Base-by-base conservation (phyloP, 2,329 filamentous ascomycete genomes). In the Cercospora sojina region DNA sequence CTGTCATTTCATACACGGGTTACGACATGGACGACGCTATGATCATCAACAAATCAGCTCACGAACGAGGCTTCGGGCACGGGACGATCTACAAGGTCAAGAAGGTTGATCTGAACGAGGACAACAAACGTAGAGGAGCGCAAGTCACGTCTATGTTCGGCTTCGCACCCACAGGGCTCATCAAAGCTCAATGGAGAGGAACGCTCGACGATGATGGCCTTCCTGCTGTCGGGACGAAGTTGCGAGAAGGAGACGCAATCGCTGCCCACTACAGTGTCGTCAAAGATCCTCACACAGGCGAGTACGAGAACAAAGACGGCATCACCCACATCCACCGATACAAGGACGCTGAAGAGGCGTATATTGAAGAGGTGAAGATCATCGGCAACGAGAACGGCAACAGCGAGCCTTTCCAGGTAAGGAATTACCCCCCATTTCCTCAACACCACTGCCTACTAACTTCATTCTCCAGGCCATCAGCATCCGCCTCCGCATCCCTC, bases 21-120 rank as follows among this genome's bases (percentile, higher is more conserved):
- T 99, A 98, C 81, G 95, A 99, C 85, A 99, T 99, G 95, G 95
- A 99, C 84, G 95, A 99, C 81, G 95, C 95, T 77, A 98, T 98
- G 94, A 98, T 99, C 77, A 85, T 99, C 77, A 98, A 98, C 84
- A 98, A 98, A 79, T 97, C 93, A 20, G 89, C 94, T 2, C 92
- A 97, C 79, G 95, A 99, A 80, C 89, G 95, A 72, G 95, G 95
- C 13, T 98, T 99, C 75, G 94, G 93, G 41, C 89, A 98, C 75
- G 95, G 95, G 64, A 96, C 93, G 5, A 93, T 99, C 74, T 99
- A 97, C 85, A 99, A 99, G 83, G 96, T 93, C 8, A 97, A 98
- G 81, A 91, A 96, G 76, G 89, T 95, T 76, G 88, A 91, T 38
- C 85, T 98, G 18, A 91, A 92, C 73, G 92, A 97, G 61, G 91